These are phyloP conservation scores for Pyrenochaeta sp. DNA, from an alignment of 2,329 filamentous ascomycete species.

Conservation along the genomic window DNA sequence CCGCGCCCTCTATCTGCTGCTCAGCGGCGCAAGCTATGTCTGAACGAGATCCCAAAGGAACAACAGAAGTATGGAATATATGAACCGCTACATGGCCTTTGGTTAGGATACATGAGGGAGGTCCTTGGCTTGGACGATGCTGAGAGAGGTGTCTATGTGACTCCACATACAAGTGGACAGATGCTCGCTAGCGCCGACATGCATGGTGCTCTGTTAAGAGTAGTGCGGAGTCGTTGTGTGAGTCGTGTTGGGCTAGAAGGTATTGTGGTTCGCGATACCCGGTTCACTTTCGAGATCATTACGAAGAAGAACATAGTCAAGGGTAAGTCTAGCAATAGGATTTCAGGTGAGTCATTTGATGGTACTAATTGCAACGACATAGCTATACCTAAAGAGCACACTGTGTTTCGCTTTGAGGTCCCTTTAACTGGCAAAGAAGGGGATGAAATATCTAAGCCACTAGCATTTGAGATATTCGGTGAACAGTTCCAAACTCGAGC, in stretches of 20 bases:
- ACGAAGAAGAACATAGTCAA: constrained; percentile 76
- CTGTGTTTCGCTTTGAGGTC: constrained; percentile 81
- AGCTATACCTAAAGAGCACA: constrained; percentile 88
- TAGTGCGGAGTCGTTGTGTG: constrained; percentile 82
- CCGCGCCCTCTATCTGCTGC: constrained; percentile 78
- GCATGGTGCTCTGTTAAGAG: constrained; percentile 84
- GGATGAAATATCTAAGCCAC: constrained; percentile 49
- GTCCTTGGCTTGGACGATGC: constrained; percentile 69
- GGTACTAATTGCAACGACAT: constrained; percentile 10
- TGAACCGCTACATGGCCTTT: constrained; percentile 77
- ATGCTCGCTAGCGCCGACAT: constrained; percentile 88
- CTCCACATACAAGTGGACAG: constrained; percentile 68
- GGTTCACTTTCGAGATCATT: constrained; percentile 85
- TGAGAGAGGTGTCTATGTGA: constrained; percentile 57
- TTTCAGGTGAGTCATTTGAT: constrained; percentile 16
- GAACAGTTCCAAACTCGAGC: constrained; percentile 86
- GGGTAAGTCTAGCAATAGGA: constrained; percentile 51
- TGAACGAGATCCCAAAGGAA: constrained; percentile 77
- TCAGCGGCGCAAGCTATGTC: constrained; percentile 74
- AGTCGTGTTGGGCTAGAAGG: constrained; percentile 84
- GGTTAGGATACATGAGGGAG: constrained; percentile 86
- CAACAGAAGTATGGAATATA: constrained; percentile 79
- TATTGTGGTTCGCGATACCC: constrained; percentile 88
- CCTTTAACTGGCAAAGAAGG: constrained; percentile 53
- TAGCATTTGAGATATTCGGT: constrained; percentile 87